These are phyloP conservation scores for Asterella californica DNA, from an alignment of 225 moss, liverwort and hornwort genomes.

Conservation along the genomic window DNA sequence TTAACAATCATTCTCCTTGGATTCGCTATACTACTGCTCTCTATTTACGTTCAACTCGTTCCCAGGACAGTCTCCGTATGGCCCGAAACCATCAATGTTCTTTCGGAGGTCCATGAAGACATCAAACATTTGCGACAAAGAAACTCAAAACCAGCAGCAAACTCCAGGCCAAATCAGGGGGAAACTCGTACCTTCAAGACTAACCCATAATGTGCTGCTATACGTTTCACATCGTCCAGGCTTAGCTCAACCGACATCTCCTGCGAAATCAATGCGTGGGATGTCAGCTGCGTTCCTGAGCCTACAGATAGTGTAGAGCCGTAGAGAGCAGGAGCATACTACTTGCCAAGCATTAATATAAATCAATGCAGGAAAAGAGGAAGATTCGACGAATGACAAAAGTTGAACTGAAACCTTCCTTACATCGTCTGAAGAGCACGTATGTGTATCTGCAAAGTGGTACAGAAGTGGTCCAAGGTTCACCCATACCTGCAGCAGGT, in stretches of 20 bases:
- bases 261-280: conserved; percentile 27
- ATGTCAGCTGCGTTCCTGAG: neutral
- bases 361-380: neutral
- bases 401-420: neutral
- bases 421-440: conserved; percentile 23
- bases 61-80: too few species aligned
- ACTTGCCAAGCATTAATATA: neutral
- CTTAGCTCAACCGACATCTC: conserved; percentile 84
- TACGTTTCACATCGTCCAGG: conserved; percentile 66
- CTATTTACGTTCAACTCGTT: too few species aligned
- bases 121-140: neutral
- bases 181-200: conserved; percentile 51
- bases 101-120: neutral
- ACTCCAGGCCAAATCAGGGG: neutral
- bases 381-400: neutral
- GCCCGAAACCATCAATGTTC: neutral
- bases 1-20: too few species aligned
- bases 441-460: conserved; percentile 68
- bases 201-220: conserved; percentile 56
- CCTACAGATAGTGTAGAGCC: neutral
- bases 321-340: neutral
- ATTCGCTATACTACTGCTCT: too few species aligned
- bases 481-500: conserved; percentile 62
- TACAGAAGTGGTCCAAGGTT: conserved; percentile 83
- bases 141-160: neutral